phyloP scores from a whole-genome alignment of 805 yeast species.

The Pichia membranifaciens region DNA sequence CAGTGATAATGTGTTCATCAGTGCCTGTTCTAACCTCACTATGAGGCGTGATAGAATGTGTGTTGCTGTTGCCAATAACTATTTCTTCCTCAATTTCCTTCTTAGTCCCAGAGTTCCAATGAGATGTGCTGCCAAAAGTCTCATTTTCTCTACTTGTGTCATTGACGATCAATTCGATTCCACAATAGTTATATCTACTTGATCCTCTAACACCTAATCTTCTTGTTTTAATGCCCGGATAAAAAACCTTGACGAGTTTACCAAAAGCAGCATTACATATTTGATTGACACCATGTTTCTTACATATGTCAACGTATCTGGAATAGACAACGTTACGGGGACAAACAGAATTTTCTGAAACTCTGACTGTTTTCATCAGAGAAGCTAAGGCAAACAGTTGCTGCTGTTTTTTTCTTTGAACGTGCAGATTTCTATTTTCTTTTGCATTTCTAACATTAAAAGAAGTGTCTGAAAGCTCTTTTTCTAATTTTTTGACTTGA shows the following conservation, averaged over 20 bases:
- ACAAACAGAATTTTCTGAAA: conserved; percentile 45
- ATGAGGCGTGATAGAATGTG: background rate
- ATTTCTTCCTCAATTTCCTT: background rate
- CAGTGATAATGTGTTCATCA: conserved; percentile 3
- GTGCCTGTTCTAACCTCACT: background rate
- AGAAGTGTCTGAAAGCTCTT: background rate
- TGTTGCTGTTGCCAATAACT: background rate
- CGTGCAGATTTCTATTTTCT: conserved; percentile 19
- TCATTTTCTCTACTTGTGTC: background rate
- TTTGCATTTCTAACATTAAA: conserved; percentile 9
- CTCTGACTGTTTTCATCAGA: conserved; percentile 60
- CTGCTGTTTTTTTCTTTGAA: conserved; percentile 46
- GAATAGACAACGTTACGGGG: conserved; percentile 67
- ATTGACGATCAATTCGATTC: conserved; percentile 42
- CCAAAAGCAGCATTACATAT: conserved; percentile 77
- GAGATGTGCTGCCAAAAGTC: background rate
- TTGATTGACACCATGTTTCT: conserved; percentile 47
- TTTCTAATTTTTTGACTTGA: conserved; percentile 3
- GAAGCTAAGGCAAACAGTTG: conserved; percentile 82
- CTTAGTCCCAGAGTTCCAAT: background rate
- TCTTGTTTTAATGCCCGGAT: conserved; percentile 65
- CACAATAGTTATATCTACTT: conserved; percentile 82
- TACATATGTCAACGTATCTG: conserved; percentile 54
- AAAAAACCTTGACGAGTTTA: conserved; percentile 57
- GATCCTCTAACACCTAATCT: conserved; percentile 79